phyloP scores from a whole-genome alignment of 1,284 basidiomycete species.

The Heterobasidion annosum region DNA sequence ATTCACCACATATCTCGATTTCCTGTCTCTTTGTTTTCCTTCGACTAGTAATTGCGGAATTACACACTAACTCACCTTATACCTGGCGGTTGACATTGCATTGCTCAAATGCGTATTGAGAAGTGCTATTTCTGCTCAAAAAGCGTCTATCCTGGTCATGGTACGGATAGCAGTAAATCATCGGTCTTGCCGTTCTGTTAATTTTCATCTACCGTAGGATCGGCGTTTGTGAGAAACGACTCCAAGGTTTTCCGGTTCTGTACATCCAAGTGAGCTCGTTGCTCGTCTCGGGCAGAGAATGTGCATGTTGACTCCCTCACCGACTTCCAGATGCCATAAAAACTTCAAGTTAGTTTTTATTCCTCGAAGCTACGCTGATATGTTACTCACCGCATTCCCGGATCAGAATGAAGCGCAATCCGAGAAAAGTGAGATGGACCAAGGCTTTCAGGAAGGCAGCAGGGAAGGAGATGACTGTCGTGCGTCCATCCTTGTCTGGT shows the following conservation, averaged over 20 bases:
- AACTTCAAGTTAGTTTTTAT: constrained; percentile 79
- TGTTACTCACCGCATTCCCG: constrained; percentile 1
- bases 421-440: constrained; percentile 98
- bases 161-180: constrained; percentile 27
- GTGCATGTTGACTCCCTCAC: constrained; percentile 5
- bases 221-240: constrained; percentile 94
- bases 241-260: constrained; percentile 96
- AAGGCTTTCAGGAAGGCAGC: constrained; percentile 99
- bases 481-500: constrained; percentile 30
- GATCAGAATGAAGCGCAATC: constrained; percentile 96
- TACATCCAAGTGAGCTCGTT: constrained; percentile 75
- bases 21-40: too few species aligned
- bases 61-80: too few species aligned
- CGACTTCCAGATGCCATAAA: constrained; percentile 79
- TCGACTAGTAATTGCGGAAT: too few species aligned
- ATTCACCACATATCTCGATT: too few species aligned
- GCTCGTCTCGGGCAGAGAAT: neutral
- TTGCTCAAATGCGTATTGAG: constrained; percentile 64
- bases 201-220: constrained; percentile 35
- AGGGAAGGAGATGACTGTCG: constrained; percentile 99
- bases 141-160: constrained; percentile 92
- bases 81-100: too few species aligned
- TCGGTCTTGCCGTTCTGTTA: neutral
- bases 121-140: constrained; percentile 93
- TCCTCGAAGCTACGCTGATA: neutral